A percentile compares a stretch with the other conserved stretches of the same genome.
phyloP scores from a whole-genome alignment of 768 basidiomycete genomes.

The Pulveroboletus sp. region DNA sequence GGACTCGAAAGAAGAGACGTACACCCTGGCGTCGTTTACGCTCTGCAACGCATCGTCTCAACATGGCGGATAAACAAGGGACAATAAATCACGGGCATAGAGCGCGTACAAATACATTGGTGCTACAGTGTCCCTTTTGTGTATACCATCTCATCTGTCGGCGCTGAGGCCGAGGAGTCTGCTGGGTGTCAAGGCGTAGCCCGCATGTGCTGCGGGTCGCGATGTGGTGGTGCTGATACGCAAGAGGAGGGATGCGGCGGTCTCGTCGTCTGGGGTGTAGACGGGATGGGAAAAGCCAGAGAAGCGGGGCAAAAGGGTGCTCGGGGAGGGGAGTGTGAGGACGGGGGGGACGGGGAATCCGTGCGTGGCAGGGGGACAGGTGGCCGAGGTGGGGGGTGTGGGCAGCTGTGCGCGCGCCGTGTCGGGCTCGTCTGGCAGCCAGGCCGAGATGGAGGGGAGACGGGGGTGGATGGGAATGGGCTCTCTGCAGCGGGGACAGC shows the following conservation, averaged over 20 bases:
- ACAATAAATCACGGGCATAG: not conserved
- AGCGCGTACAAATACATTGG: slow-evolving; percentile 1
- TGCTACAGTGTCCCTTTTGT: no score
- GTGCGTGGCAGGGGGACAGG: slow-evolving; percentile 41
- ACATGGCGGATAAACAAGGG: slow-evolving; percentile 17
- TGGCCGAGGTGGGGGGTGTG: slow-evolving; percentile 57
- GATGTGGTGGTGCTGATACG: slow-evolving; percentile 47
- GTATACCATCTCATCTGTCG: slow-evolving; percentile 14
- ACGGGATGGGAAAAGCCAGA: slow-evolving; percentile 25
- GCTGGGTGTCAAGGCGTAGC: slow-evolving; percentile 26
- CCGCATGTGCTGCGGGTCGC: not conserved
- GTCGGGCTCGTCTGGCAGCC: slow-evolving; percentile 54
- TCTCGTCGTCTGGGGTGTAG: slow-evolving; percentile 60
- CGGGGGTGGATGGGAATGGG: slow-evolving; percentile 31
- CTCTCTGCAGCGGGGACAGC: slow-evolving; percentile 23
- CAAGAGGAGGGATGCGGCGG: slow-evolving; percentile 62
- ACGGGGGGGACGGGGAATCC: slow-evolving; percentile 36
- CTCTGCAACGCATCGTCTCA: slow-evolving; percentile 42
- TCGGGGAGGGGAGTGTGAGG: slow-evolving; percentile 39
- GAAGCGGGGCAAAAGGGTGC: slow-evolving; percentile 22
- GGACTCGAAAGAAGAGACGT: slow-evolving; percentile 21
- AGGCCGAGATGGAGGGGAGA: slow-evolving; percentile 68
- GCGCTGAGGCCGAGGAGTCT: slow-evolving; percentile 21
- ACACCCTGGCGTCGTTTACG: slow-evolving; percentile 77
- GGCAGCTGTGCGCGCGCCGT: slow-evolving; percentile 37